phyloP scores from a whole-genome alignment of 192 early-diverging fungal genomes.

The Paraglomus brasilianum region DNA sequence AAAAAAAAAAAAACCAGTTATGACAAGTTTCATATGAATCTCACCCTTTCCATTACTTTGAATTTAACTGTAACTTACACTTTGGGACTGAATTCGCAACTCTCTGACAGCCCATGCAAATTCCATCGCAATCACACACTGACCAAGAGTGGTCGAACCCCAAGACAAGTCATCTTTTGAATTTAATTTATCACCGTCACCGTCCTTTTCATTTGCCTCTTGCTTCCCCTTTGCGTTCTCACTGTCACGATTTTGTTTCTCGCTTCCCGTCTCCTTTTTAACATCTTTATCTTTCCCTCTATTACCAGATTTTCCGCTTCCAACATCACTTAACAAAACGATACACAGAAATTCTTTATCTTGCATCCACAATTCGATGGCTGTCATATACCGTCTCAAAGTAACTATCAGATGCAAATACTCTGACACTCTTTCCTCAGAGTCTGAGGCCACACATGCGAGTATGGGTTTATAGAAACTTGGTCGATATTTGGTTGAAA shows the following conservation, averaged over 20 bases:
- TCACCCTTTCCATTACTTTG: not conserved
- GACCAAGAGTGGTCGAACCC: constrained; percentile 56
- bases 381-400: constrained; percentile 44
- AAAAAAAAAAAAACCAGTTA: too few species aligned
- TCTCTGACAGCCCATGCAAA: constrained; percentile 49
- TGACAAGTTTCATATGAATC: too few species aligned
- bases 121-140: constrained; percentile 51
- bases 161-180: constrained; percentile 23
- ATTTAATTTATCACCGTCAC: not conserved
- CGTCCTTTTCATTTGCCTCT: not conserved
- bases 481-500: constrained; percentile 37
- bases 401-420: constrained; percentile 44
- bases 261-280: not conserved
- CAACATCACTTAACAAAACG: constrained; percentile 54
- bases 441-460: constrained; percentile 53
- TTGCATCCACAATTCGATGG: constrained; percentile 55
- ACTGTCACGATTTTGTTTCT: not conserved
- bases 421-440: constrained; percentile 40
- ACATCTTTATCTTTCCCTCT: constrained; percentile 14
- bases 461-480: constrained; percentile 55
- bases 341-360: constrained; percentile 57
- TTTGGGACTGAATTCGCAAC: constrained; percentile 23
- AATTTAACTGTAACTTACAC: not conserved
- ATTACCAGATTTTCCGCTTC: constrained; percentile 10
- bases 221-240: too few species aligned